Evolutionary conservation across 495 filamentous ascomycete species (phyloP).

Genomic region (Aspergillus haitiensis): DNA sequence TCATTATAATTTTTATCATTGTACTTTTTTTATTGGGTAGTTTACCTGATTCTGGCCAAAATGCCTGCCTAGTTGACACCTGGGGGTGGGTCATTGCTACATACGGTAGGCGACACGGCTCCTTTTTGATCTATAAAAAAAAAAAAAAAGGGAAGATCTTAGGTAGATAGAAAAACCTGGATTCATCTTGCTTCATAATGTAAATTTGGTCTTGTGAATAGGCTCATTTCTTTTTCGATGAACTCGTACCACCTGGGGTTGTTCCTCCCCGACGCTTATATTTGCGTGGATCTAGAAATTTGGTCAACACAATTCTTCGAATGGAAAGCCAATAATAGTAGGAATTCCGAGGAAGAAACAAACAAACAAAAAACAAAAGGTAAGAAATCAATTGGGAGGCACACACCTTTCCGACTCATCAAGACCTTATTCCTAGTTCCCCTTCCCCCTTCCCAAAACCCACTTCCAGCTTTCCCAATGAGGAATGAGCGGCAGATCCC

Average conservation of each 20-base stretch:
- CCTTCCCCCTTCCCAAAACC: conserved; percentile 92
- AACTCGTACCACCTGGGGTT: conserved; percentile 30
- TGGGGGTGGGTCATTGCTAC: too few relatives aligned
- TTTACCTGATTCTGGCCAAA: too few relatives aligned
- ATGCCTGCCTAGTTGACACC: too few relatives aligned
- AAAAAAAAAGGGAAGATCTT: too few relatives aligned
- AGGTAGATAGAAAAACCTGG: too few relatives aligned
- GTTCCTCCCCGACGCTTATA: conserved; percentile 53
- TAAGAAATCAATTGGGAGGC: background rate
- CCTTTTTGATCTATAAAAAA: too few relatives aligned
- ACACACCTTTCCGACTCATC: conserved; percentile 68
- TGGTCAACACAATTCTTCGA: conserved; percentile 8
- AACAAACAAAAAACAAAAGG: conserved; percentile 7
- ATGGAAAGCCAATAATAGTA: background rate
- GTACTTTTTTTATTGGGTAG: too few relatives aligned
- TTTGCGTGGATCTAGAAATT: conserved; percentile 61
- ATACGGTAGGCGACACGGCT: too few relatives aligned
- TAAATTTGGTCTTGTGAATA: too few relatives aligned
- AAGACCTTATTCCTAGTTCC: conserved; percentile 68
- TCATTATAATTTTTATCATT: too few relatives aligned
- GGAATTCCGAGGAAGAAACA: background rate
- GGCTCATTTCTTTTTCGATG: conserved; percentile 34
- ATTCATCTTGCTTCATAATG: too few relatives aligned
- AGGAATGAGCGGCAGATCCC: conserved; percentile 71
- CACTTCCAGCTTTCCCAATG: conserved; percentile 66